Evolutionary conservation across 1,139 yeast species (phyloP), one percentile per base, ranked within the genome.

Genomic region (Martiniozyma asiatica): DNA sequence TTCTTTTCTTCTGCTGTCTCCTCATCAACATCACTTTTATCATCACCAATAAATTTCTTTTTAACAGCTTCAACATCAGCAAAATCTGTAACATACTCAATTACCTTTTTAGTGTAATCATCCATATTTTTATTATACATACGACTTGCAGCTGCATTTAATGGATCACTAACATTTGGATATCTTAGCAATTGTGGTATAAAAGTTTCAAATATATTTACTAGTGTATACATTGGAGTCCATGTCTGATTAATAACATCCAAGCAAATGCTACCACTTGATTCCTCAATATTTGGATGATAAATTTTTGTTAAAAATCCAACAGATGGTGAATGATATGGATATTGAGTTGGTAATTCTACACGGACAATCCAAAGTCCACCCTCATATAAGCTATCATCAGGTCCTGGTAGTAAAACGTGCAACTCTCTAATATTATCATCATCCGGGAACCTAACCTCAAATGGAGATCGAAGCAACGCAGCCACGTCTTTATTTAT

Each of bases 401-500:
- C 57, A 1, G 98, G 98, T 0, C 98, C 98, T 35, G 68, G 67
- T 51, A 89, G 85, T 36, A 80, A 69, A 25, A 89, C 95, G 51
- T 64, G 73, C 53, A 89, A 81, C 55, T 84, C 95, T 51, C 85
- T 95, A 71, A 89, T 75, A 50, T 78, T 81, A 14, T 21, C 25
- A 51, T 87, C 95, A 40, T 85, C 76, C 30, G 84, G 73, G 32
- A 89, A 65, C 10, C 76, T 71, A 18, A 89, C 97, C 36, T 85
- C 93, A 52, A 77, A 92, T 56, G 84, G 93, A 58, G 94, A 81
- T 94, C 84, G 85, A 59, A 89, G 55, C 68, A 89, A 65, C 54
- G 85, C 92, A 95, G 84, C 87, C 35, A 89, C 97, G 55, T 89
- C 98, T 25, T 93, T 82, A 52, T 87, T 96, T 45, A 89, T 87